Percentiles rank a stretch among this genome's conserved stretches.
Conservation (phyloP, 2,329 filamentous ascomycete species). For the Phaeoacremonium minimum region DNA sequence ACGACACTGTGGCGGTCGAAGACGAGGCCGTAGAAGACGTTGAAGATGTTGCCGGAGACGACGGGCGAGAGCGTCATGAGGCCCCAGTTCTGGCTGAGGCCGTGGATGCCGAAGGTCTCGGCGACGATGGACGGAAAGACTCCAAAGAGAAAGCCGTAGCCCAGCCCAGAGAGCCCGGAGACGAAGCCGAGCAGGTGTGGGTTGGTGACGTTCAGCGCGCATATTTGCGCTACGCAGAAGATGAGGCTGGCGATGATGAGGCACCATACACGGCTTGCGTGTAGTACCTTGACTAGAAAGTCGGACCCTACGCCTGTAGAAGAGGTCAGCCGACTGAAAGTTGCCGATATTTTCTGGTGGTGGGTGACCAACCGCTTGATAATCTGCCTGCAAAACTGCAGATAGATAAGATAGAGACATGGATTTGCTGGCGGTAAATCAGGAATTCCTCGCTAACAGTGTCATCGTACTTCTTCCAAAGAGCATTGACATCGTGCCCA, state of each 20-base stretch:
- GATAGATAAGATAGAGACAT: conserved; percentile 90
- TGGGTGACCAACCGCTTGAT: conserved; percentile 57
- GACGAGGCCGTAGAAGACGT: conserved; percentile 80
- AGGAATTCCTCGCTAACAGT: conserved; percentile 70
- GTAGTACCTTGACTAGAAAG: conserved; percentile 75
- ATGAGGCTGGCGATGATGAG: conserved; percentile 72
- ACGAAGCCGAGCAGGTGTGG: conserved; percentile 74
- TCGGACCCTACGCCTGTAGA: conserved; percentile 78
- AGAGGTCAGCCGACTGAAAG: conserved; percentile 12
- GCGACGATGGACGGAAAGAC: conserved; percentile 87
- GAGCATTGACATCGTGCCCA: conserved; percentile 79
- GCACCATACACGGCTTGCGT: conserved; percentile 87
- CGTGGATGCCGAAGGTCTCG: conserved; percentile 85
- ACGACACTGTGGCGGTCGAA: conserved; percentile 77
- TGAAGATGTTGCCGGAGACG: conserved; percentile 86
- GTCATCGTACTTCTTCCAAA: conserved; percentile 84
- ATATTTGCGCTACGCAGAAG: conserved; percentile 76
- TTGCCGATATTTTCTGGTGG: background rate
- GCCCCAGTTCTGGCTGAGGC: conserved; percentile 93
- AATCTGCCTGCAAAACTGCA: conserved; percentile 82
- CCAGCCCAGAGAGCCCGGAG: conserved; percentile 79
- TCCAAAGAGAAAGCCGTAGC: conserved; percentile 90
- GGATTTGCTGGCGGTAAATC: conserved; percentile 76
- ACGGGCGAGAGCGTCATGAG: conserved; percentile 89
- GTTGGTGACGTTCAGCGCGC: conserved; percentile 69